Conservation (phyloP, 305 asterid species). For the Fraxinus albicans region DNA sequence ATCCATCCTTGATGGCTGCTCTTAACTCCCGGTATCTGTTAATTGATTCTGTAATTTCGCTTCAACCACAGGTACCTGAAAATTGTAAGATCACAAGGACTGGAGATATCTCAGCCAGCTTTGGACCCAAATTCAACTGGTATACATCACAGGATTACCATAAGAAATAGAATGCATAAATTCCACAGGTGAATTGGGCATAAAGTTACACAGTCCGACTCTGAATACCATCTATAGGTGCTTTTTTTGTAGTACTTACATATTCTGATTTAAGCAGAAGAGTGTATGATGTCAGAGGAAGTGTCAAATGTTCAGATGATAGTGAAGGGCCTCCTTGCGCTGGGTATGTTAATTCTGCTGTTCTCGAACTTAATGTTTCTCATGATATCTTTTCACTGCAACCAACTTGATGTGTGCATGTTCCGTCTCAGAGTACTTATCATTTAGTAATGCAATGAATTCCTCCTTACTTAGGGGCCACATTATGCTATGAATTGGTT, state of each 20-base stretch:
- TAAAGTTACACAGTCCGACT: constrained; percentile 21
- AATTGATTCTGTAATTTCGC: constrained; percentile 11
- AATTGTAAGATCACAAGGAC: constrained; percentile 76
- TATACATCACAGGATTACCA: constrained; percentile 91
- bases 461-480: background rate
- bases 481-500: background rate
- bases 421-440: background rate
- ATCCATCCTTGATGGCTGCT: background rate
- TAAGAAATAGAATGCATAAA: constrained; percentile 63
- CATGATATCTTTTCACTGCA: background rate
- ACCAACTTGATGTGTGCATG: background rate
- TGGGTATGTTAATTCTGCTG: constrained; percentile 54
- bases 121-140: constrained; percentile 97
- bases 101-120: constrained; percentile 99
- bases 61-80: constrained; percentile 59
- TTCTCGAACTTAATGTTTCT: background rate
- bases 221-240: constrained; percentile 20
- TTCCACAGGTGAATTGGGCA: constrained; percentile 66
- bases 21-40: constrained; percentile 6
- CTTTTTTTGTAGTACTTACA: constrained; percentile 27
- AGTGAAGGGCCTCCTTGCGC: constrained; percentile 96
- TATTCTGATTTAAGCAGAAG: constrained; percentile 55
- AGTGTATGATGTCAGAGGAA: constrained; percentile 84
- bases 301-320: constrained; percentile 72
- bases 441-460: background rate